Conservation (phyloP, 768 basidiomycete species). For the Leccinum barrowsii region DNA sequence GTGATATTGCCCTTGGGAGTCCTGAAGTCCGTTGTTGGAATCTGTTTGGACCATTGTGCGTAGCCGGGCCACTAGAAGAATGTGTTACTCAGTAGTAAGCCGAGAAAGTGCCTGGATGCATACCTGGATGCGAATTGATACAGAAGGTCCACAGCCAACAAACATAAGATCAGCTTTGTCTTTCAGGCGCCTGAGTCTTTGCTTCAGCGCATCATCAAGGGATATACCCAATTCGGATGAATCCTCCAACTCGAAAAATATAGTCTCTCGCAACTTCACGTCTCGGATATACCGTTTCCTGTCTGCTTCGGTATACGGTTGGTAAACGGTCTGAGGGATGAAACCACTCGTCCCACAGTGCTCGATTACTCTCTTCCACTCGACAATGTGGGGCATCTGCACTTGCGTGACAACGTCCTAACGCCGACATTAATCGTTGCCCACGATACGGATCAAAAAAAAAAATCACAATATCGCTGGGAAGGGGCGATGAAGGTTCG, state of each 20-base stretch:
- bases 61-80: slow-evolving; percentile 73
- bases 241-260: slow-evolving; percentile 55
- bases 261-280: slow-evolving; percentile 57
- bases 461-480: slow-evolving; percentile 12
- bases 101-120: slow-evolving; percentile 15
- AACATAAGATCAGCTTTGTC: slow-evolving; percentile 67
- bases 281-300: slow-evolving; percentile 74
- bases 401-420: slow-evolving; percentile 22
- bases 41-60: slow-evolving; percentile 73
- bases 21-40: slow-evolving; percentile 77
- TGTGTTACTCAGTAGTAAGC: background rate
- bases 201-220: slow-evolving; percentile 61
- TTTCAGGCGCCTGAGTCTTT: slow-evolving; percentile 50
- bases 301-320: slow-evolving; percentile 75
- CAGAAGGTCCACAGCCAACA: slow-evolving; percentile 69
- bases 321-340: slow-evolving; percentile 69
- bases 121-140: slow-evolving; percentile 76
- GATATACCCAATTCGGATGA: slow-evolving; percentile 59
- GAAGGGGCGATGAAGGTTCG: background rate
- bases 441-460: background rate
- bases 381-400: slow-evolving; percentile 24
- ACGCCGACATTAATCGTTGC: background rate
- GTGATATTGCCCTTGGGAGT: slow-evolving; percentile 79
- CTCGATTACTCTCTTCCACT: slow-evolving; percentile 23
- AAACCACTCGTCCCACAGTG: slow-evolving; percentile 41